phyloP scores from a whole-genome alignment of 2,329 filamentous ascomycete species.

The Colletotrichum limetticola region DNA sequence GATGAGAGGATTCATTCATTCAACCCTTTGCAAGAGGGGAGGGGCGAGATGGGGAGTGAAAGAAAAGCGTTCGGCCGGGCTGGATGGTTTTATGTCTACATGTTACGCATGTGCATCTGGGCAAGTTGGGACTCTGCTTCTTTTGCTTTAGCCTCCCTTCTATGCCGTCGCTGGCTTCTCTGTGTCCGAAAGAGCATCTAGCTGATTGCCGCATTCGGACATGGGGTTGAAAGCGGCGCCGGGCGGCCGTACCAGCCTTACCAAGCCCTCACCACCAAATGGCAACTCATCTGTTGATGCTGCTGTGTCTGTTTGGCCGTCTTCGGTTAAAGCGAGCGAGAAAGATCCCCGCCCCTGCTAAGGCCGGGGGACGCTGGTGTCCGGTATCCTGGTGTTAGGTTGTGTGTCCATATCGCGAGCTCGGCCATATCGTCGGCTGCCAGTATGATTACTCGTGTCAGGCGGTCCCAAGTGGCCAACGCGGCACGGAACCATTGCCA shows the following conservation, averaged over 20 bases:
- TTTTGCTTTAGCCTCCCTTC: slow-evolving; percentile 25
- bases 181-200: slow-evolving; percentile 36
- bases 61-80: slow-evolving; percentile 32
- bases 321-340: slow-evolving; percentile 33
- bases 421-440: not conserved
- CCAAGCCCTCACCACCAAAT: not conserved
- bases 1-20: slow-evolving; percentile 21
- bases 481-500: not conserved
- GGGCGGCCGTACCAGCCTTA: slow-evolving; percentile 32
- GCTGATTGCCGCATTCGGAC: slow-evolving; percentile 37
- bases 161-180: slow-evolving; percentile 35
- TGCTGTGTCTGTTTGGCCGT: slow-evolving; percentile 24
- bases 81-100: slow-evolving; percentile 35
- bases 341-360: not conserved
- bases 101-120: slow-evolving; percentile 31
- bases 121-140: slow-evolving; percentile 16
- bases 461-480: not conserved
- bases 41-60: slow-evolving; percentile 26
- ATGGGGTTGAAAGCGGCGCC: slow-evolving; percentile 2
- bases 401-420: not conserved
- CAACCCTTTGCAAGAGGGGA: slow-evolving; percentile 9
- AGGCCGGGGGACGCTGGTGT: not conserved
- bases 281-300: not conserved
- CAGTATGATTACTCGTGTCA: not conserved
- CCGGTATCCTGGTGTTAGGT: not conserved